Evolutionary conservation across 371 early-diverging fungal genomes (phyloP).

Genomic region (Dinochytrium kinnereticum): DNA sequence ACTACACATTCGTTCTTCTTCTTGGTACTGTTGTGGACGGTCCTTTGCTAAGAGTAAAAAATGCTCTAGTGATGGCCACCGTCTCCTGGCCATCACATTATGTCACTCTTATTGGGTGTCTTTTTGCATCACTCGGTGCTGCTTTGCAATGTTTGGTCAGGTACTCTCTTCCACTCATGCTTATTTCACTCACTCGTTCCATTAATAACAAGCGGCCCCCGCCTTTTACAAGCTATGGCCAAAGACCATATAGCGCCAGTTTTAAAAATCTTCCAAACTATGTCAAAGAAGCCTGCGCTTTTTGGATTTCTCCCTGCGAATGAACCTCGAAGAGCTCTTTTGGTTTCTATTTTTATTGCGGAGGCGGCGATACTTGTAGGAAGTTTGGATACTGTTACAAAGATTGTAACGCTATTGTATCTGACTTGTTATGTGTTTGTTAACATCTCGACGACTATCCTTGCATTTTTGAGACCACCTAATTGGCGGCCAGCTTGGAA

Average conservation of each 20-base stretch:
- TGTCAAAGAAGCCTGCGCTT: neutral
- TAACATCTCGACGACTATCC: constrained; percentile 32
- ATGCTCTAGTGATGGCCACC: constrained; percentile 6
- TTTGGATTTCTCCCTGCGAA: constrained; percentile 5
- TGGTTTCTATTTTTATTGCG: constrained; percentile 30
- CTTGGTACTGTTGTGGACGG: constrained; percentile 20
- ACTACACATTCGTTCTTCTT: constrained; percentile 26
- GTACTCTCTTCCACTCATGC: neutral
- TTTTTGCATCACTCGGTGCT: constrained; percentile 29
- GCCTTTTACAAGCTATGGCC: constrained; percentile 37
- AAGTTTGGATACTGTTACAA: constrained; percentile 26
- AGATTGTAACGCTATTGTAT: constrained; percentile 32
- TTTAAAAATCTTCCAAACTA: constrained; percentile 20
- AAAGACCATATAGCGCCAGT: constrained; percentile 36
- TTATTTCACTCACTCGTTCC: neutral
- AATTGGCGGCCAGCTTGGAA: constrained; percentile 43
- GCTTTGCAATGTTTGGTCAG: constrained; percentile 31
- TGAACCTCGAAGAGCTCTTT: constrained; percentile 23
- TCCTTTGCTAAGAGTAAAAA: constrained; percentile 18
- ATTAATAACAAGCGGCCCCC: constrained; percentile 16
- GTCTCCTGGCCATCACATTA: constrained; percentile 36
- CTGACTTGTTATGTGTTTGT: constrained; percentile 37
- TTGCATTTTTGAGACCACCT: constrained; percentile 38
- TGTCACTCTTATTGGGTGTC: constrained; percentile 28
- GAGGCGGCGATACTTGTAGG: constrained; percentile 34